phyloP scores from a whole-genome alignment of 2,329 filamentous ascomycete genomes.

The Fusarium ramigenum region DNA sequence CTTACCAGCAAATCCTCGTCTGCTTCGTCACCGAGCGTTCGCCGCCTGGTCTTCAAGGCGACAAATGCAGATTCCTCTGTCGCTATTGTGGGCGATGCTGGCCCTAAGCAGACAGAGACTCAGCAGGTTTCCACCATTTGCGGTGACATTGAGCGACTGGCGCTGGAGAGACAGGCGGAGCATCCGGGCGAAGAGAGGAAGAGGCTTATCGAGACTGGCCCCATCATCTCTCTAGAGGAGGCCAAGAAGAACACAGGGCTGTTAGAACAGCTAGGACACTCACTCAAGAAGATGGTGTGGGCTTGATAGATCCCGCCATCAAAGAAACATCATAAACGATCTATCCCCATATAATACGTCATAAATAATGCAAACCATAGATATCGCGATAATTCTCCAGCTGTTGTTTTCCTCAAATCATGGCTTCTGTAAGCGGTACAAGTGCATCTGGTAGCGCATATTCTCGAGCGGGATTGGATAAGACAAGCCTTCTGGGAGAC shows the following conservation, averaged over 20 bases:
- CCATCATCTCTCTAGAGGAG: conserved; percentile 85
- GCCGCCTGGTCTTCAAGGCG: conserved; percentile 34
- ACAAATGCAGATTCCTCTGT: conserved; percentile 60
- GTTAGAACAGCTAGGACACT: conserved; percentile 87
- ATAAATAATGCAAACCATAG: conserved; percentile 28
- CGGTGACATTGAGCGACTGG: conserved; percentile 77
- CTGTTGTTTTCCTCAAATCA: conserved; percentile 19
- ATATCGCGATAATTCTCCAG: conserved; percentile 26
- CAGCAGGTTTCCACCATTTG: conserved; percentile 73
- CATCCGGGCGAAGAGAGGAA: conserved; percentile 54
- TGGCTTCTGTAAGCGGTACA: conserved; percentile 65
- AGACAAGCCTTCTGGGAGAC: conserved; percentile 70
- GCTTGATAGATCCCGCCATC: conserved; percentile 49
- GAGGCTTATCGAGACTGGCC: conserved; percentile 63
- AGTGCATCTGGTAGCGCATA: conserved; percentile 92
- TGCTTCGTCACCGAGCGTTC: conserved; percentile 4
- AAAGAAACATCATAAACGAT: conserved; percentile 12
- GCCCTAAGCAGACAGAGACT: conserved; percentile 59
- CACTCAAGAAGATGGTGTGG: conserved; percentile 95
- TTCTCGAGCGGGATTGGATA: conserved; percentile 92
- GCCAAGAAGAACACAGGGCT: conserved; percentile 88
- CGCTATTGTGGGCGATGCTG: conserved; percentile 59
- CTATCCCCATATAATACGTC: neutral
- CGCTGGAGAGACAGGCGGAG: conserved; percentile 58
- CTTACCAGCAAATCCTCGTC: conserved; percentile 50